These are phyloP conservation scores for Aspergillus novofumigatus DNA, from an alignment of 2,329 filamentous ascomycete genomes.

Conservation along the genomic window DNA sequence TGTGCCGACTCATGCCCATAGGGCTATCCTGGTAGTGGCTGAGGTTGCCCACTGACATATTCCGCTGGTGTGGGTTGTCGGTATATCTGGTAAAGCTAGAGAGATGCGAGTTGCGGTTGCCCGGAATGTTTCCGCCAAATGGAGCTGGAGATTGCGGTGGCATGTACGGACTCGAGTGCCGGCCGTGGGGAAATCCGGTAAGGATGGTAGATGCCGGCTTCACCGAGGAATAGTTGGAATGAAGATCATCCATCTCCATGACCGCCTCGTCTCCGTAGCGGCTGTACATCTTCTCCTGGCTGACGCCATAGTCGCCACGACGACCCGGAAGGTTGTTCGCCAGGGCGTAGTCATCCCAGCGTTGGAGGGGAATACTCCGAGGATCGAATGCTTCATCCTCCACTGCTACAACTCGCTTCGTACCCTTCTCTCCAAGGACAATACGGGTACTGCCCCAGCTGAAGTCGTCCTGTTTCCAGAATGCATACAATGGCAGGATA, in stretches of 20 bases:
- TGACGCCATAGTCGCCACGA: conserved; percentile 63
- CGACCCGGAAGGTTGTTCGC: conserved; percentile 86
- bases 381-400: conserved; percentile 84
- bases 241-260: conserved; percentile 94
- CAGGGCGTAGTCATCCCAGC: conserved; percentile 94
- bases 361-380: conserved; percentile 84
- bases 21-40: conserved; percentile 42
- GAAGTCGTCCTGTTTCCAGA: conserved; percentile 99
- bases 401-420: conserved; percentile 83
- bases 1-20: conserved; percentile 35
- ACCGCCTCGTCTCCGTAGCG: conserved; percentile 71
- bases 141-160: conserved; percentile 77
- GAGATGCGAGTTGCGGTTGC: conserved; percentile 65
- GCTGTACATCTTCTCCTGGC: conserved; percentile 58
- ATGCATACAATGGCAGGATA: conserved; percentile 87
- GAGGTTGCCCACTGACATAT: conserved; percentile 59
- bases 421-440: conserved; percentile 89
- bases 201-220: conserved; percentile 81
- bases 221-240: conserved; percentile 89
- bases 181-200: conserved; percentile 69
- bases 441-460: conserved; percentile 98
- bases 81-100: conserved; percentile 62
- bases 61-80: conserved; percentile 54
- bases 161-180: conserved; percentile 61
- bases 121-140: conserved; percentile 52